These are phyloP conservation scores for Ceratobasidium sp. DNA, from an alignment of 1,284 basidiomycete genomes.

Conservation along the genomic window DNA sequence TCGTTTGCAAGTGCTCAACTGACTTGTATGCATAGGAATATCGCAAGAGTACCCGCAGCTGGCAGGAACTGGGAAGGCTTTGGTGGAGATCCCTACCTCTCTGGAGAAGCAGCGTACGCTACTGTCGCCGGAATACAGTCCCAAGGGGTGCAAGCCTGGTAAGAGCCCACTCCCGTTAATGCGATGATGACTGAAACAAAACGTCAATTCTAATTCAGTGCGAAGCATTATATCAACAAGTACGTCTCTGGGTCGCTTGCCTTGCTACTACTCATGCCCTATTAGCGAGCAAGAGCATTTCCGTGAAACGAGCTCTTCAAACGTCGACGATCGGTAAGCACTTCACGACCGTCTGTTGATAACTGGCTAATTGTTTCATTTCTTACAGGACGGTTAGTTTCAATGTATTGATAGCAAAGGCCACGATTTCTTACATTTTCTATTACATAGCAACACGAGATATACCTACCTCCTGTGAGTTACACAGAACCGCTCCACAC, in stretches of 20 bases:
- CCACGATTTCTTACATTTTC: not conserved
- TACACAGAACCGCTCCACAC: not conserved
- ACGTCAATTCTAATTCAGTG: slow-evolving; percentile 45
- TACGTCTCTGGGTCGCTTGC: slow-evolving; percentile 44
- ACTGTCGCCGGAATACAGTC: slow-evolving; percentile 63
- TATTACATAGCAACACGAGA: slow-evolving; percentile 58
- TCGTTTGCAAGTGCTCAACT: not conserved
- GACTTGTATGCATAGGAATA: slow-evolving; percentile 52
- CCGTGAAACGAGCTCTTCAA: slow-evolving; percentile 59
- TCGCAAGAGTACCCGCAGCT: slow-evolving; percentile 66
- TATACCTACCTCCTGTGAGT: slow-evolving; percentile 59
- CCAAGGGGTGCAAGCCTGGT: slow-evolving; percentile 59
- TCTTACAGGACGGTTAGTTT: slow-evolving; percentile 26
- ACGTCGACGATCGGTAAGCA: slow-evolving; percentile 68
- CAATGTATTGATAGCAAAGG: not conserved
- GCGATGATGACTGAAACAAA: not conserved
- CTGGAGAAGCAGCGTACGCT: slow-evolving; percentile 65
- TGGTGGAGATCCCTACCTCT: slow-evolving; percentile 65
- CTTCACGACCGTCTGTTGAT: not conserved
- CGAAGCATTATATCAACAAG: slow-evolving; percentile 74
- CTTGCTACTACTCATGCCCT: slow-evolving; percentile 3
- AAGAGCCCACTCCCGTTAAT: slow-evolving; percentile 33
- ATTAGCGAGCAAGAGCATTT: slow-evolving; percentile 64
- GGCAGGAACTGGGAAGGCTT: slow-evolving; percentile 78
- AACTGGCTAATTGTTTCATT: not conserved